Evolutionary conservation across 768 basidiomycete genomes (phyloP).

Genomic region (Porpolomopsis calyptriformis): DNA sequence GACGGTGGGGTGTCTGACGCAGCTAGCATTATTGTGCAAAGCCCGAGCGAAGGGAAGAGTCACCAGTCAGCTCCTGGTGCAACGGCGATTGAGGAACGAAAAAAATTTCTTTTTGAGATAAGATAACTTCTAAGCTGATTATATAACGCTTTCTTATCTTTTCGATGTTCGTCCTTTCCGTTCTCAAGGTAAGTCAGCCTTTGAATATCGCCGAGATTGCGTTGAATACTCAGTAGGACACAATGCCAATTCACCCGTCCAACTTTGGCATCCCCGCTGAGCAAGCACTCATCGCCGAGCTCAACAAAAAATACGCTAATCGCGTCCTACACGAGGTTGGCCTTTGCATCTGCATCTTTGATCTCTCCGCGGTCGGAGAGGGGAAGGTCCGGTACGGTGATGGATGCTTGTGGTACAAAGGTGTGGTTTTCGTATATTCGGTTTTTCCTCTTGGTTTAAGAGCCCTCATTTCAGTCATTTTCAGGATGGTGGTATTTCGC

Average conservation of each 20-base stretch:
- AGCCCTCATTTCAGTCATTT: slow-evolving; percentile 69
- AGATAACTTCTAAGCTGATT: too few relatives aligned
- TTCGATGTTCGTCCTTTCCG: slow-evolving; percentile 42
- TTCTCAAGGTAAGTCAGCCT: slow-evolving; percentile 29
- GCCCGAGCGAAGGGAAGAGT: too few relatives aligned
- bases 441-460: slow-evolving; percentile 2
- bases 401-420: slow-evolving; percentile 89
- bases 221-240: slow-evolving; percentile 48
- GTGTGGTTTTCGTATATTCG: slow-evolving; percentile 28
- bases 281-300: slow-evolving; percentile 69
- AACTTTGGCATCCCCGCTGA: slow-evolving; percentile 72
- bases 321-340: slow-evolving; percentile 84
- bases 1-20: slow-evolving; percentile 10
- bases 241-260: slow-evolving; percentile 78
- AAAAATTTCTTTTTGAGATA: slow-evolving; percentile 7
- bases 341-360: slow-evolving; percentile 83
- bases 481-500: slow-evolving; percentile 83
- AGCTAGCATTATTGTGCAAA: not conserved
- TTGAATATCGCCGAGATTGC: too few relatives aligned
- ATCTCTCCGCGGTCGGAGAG: slow-evolving; percentile 76
- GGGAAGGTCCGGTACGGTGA: slow-evolving; percentile 93
- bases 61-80: too few relatives aligned
- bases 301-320: slow-evolving; percentile 96
- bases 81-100: too few relatives aligned
- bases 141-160: too few relatives aligned